These are phyloP conservation scores for Naganishia antarctica DNA, from an alignment of 768 basidiomycete genomes.

Conservation along the genomic window DNA sequence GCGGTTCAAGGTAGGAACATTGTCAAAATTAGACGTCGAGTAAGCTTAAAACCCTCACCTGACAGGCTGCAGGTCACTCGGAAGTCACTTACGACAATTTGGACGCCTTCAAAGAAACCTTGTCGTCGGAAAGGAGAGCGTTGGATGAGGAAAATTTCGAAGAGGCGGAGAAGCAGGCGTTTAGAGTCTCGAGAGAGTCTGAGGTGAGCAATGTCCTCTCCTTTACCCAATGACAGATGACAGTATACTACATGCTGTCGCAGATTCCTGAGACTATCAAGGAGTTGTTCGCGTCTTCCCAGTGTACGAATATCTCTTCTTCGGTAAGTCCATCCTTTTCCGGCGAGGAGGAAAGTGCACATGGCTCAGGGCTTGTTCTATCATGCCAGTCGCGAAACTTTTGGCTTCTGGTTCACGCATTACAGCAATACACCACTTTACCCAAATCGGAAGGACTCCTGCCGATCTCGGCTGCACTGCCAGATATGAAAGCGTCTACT, in stretches of 20 bases:
- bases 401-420: constrained; percentile 70
- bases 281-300: constrained; percentile 1
- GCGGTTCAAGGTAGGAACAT: constrained; percentile 62
- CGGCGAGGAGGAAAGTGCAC: too few species aligned
- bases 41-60: not conserved
- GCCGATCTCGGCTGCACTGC: constrained; percentile 78
- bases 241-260: too few species aligned
- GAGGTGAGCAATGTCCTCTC: constrained; percentile 51
- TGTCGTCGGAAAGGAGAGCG: constrained; percentile 66
- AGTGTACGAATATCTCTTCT: constrained; percentile 10
- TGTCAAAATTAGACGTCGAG: not conserved
- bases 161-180: constrained; percentile 83
- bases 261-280: not conserved
- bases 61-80: not conserved
- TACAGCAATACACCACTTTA: constrained; percentile 61
- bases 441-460: constrained; percentile 58
- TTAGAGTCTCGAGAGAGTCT: constrained; percentile 65
- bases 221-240: too few species aligned
- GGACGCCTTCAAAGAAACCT: constrained; percentile 66
- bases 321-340: constrained; percentile 1
- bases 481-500: constrained; percentile 95
- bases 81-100: constrained; percentile 58
- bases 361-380: too few species aligned
- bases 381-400: constrained; percentile 59
- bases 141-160: constrained; percentile 95